Percentiles rank a stretch among this genome's conserved stretches.
Conservation (phyloP, 805 yeast species). For the Candida pseudoglaebosa region DNA sequence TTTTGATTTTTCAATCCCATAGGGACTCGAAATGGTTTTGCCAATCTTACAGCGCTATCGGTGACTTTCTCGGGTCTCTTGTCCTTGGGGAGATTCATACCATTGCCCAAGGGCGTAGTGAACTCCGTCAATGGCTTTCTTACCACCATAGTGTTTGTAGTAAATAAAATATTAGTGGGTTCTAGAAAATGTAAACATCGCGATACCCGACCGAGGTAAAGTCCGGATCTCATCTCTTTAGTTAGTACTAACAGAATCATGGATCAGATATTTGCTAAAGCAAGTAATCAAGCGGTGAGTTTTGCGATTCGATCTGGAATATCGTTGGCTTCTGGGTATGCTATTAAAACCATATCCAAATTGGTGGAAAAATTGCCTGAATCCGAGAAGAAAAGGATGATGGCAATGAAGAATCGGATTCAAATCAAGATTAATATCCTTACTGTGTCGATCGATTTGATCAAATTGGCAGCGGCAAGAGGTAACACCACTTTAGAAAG, state of each 20-base stretch:
- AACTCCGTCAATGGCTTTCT: slow-evolving; percentile 36
- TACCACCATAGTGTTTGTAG: slow-evolving; percentile 11
- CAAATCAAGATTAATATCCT: slow-evolving; percentile 58
- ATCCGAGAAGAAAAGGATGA: slow-evolving; percentile 45
- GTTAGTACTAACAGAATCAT: slow-evolving; percentile 13
- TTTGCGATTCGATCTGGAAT: slow-evolving; percentile 76
- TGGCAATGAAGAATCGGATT: slow-evolving; percentile 40
- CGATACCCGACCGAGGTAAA: slow-evolving; percentile 4
- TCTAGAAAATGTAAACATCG: slow-evolving; percentile 3
- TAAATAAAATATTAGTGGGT: background rate
- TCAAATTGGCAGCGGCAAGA: slow-evolving; percentile 57
- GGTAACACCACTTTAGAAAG: slow-evolving; percentile 57
- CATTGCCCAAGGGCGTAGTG: slow-evolving; percentile 57
- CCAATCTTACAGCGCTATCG: slow-evolving; percentile 49
- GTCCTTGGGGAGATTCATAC: slow-evolving; percentile 61
- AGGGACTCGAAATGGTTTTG: slow-evolving; percentile 70
- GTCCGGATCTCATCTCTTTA: background rate
- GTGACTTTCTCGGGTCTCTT: slow-evolving; percentile 51
- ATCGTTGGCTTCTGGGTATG: slow-evolving; percentile 69
- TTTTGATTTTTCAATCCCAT: slow-evolving; percentile 26
- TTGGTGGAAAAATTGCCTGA: slow-evolving; percentile 54
- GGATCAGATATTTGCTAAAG: slow-evolving; percentile 47
- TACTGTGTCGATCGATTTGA: slow-evolving; percentile 63
- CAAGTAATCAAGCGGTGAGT: slow-evolving; percentile 75
- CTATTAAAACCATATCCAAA: slow-evolving; percentile 57